Evolutionary conservation across 1,139 yeast species (phyloP).

Genomic region (Scheffersomyces insectosa): DNA sequence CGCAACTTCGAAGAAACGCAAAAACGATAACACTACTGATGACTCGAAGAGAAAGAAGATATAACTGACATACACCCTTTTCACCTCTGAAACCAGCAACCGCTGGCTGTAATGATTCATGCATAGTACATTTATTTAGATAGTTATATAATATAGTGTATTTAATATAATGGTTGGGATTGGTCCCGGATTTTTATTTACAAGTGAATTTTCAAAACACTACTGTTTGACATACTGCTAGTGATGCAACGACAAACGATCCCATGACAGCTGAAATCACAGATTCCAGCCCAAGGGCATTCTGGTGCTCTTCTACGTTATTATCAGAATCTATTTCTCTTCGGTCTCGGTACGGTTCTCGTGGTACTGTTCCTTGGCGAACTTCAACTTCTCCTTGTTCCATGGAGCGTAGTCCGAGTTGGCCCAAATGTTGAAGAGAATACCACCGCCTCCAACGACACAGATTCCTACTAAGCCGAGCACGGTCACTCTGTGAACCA

Average conservation of each 20-base stretch:
- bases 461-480: conserved; percentile 33
- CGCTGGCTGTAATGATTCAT: neutral
- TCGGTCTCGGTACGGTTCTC: conserved; percentile 18
- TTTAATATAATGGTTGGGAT: too few species aligned
- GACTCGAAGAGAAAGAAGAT: conserved; percentile 2
- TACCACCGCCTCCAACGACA: conserved; percentile 35
- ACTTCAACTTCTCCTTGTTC: conserved; percentile 44
- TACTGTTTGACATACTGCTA: too few species aligned
- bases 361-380: conserved; percentile 34
- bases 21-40: conserved; percentile 5
- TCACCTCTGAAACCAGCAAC: neutral
- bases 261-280: too few species aligned
- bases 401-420: conserved; percentile 42
- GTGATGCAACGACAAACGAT: too few species aligned
- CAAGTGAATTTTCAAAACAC: too few species aligned
- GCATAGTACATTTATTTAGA: too few species aligned
- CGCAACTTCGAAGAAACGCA: conserved; percentile 12
- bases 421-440: conserved; percentile 25
- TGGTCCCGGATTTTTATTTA: too few species aligned
- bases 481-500: conserved; percentile 27
- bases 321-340: conserved; percentile 6
- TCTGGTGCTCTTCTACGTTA: too few species aligned
- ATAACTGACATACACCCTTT: neutral
- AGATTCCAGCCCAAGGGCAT: too few species aligned
- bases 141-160: too few species aligned